These are phyloP conservation scores for Alternaria panax DNA, from an alignment of 2,329 filamentous ascomycete species.

Conservation along the genomic window DNA sequence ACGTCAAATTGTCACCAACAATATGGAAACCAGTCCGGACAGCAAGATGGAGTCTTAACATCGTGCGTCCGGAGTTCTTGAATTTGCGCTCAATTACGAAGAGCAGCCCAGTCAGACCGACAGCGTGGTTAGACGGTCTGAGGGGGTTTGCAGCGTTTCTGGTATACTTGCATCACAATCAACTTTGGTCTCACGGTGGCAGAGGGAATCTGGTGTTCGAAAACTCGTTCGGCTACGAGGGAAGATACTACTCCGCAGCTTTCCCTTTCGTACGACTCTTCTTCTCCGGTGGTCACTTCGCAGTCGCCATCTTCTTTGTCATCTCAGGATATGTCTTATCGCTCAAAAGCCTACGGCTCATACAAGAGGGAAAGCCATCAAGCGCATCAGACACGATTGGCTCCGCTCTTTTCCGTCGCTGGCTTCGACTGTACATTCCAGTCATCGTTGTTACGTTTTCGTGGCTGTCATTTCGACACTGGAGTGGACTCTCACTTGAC, in stretches of 20 bases:
- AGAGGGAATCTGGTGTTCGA: conserved; percentile 58
- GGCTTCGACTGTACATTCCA: conserved; percentile 59
- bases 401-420: conserved; percentile 60
- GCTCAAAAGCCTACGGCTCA: conserved; percentile 53
- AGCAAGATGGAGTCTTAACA: conserved; percentile 41
- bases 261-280: conserved; percentile 57
- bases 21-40: conserved; percentile 39
- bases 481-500: conserved; percentile 40
- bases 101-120: conserved; percentile 30
- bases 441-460: conserved; percentile 64
- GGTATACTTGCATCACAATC: conserved; percentile 67
- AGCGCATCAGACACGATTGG: conserved; percentile 54
- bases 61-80: conserved; percentile 43
- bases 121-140: conserved; percentile 65
- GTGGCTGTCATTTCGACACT: conserved; percentile 63
- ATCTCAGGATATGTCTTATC: conserved; percentile 63
- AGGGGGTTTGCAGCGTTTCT: conserved; percentile 72
- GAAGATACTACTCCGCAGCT: conserved; percentile 39
- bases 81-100: conserved; percentile 29
- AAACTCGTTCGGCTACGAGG: conserved; percentile 41
- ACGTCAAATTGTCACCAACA: conserved; percentile 31
- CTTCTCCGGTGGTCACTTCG: conserved; percentile 61
- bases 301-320: conserved; percentile 62
- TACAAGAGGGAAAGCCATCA: conserved; percentile 52
- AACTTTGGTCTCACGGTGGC: conserved; percentile 55